phyloP scores from a whole-genome alignment of 805 yeast species.

The Candida lessepsii region DNA sequence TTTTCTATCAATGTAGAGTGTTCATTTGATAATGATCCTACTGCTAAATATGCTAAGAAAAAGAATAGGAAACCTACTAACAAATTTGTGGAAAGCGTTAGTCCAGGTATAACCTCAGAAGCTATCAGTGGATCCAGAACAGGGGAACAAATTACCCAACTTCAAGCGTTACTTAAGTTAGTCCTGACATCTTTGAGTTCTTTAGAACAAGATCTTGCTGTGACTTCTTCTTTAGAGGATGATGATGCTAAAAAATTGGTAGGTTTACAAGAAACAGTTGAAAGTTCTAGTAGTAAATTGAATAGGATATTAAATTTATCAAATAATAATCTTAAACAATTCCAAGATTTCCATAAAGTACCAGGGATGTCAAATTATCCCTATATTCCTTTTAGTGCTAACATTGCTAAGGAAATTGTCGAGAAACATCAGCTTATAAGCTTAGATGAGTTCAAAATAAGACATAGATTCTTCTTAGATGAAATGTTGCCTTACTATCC shows the following conservation, averaged over 20 bases:
- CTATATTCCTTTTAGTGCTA: conserved; percentile 17
- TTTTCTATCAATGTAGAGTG: conserved; percentile 43
- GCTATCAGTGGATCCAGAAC: conserved; percentile 13
- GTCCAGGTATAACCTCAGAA: conserved; percentile 16
- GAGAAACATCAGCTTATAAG: conserved; percentile 31
- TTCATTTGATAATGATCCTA: conserved; percentile 53
- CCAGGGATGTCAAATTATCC: conserved; percentile 16
- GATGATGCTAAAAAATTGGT: conserved; percentile 11
- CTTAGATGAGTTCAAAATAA: conserved; percentile 30
- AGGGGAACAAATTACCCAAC: conserved; percentile 17
- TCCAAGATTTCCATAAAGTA: conserved; percentile 17
- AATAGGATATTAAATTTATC: conserved; percentile 8
- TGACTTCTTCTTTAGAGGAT: conserved; percentile 8
- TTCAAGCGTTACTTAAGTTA: conserved; percentile 15
- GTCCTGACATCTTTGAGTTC: conserved; percentile 16
- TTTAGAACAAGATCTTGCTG: conserved; percentile 15
- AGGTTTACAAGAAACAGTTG: conserved; percentile 9
- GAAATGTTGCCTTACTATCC: conserved; percentile 50
- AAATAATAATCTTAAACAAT: conserved; percentile 12
- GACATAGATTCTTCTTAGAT: conserved; percentile 34
- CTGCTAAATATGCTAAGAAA: conserved; percentile 37
- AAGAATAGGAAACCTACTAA: conserved; percentile 26
- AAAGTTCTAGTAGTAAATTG: conserved; percentile 5
- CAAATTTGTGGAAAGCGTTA: conserved; percentile 14
- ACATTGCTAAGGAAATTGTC: conserved; percentile 32